Conservation (phyloP, 345 rosid genomes). For the Eucalyptus paniculata region DNA sequence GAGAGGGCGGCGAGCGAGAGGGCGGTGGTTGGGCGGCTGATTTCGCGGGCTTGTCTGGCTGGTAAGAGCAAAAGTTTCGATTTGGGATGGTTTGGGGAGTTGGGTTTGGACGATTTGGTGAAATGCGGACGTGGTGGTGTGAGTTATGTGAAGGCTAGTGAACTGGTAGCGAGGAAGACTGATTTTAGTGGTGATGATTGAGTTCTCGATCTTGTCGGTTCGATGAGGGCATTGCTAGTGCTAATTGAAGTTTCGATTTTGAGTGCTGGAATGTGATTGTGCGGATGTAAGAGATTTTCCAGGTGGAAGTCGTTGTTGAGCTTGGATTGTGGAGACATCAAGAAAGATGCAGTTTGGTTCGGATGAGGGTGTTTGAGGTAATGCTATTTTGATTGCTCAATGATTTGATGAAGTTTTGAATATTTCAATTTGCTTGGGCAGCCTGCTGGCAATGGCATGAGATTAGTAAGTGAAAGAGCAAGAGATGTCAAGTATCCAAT, state of each 20-base stretch:
- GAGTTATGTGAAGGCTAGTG: constrained; percentile 30
- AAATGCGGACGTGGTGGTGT: neutral
- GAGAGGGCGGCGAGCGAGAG: neutral
- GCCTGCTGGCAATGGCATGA: neutral
- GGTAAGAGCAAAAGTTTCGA: constrained; percentile 6
- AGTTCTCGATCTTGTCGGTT: neutral
- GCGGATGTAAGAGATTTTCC: neutral
- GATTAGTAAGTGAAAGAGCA: neutral
- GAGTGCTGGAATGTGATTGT: neutral
- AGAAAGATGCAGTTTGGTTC: neutral
- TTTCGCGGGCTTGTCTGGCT: constrained; percentile 32
- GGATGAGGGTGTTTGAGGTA: neutral
- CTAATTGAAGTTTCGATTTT: neutral
- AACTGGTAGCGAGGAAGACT: constrained; percentile 28
- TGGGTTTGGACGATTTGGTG: neutral
- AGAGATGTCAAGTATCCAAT: neutral
- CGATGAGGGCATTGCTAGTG: neutral
- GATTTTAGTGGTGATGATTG: neutral
- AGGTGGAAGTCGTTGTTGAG: neutral
- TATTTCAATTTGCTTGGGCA: neutral
- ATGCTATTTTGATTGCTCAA: neutral
- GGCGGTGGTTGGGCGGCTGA: constrained; percentile 13
- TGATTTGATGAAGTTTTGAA: neutral
- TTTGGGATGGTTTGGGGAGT: constrained; percentile 4
- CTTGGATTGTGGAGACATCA: neutral